Evolutionary conservation across 306 rosid species (phyloP), one percentile per base, ranked within the genome.

Genomic region (Argentina anserina): DNA sequence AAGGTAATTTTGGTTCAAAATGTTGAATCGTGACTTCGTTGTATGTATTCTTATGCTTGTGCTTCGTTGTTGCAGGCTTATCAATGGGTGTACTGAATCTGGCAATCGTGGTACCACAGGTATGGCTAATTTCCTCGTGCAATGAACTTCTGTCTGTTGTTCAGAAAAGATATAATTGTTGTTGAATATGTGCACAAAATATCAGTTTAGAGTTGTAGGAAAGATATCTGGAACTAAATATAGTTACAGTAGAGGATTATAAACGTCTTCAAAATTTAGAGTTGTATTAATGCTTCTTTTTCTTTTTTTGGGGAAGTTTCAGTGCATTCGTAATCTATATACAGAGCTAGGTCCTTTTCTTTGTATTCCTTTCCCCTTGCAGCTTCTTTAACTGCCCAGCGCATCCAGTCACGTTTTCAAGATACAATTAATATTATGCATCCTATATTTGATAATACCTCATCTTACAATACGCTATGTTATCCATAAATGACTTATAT

Each of bases 71-170:
- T 82, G 76, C 90, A 94, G 96, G 97, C 72, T 87, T 91, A 81
- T 94, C 99, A 59, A 87, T 86, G 96, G 99, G 96, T 81, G 89
- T 94, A 67, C 86, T 94, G 78, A 94, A 91, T 86, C 88, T 91
- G 76, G 96, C 97, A 77, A 84, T 89, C 67, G 97, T 91, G 61
- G 43, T 94, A 82, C 96, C 97, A 25, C 97, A 89, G 96, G 99
- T 94, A 88, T 59, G 78, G 66, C 58, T 73, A 46, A 49, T 55
- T 21, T 56, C 13, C 20, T 56, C 43, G 41, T 58, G 75, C 55
- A 71, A 71, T 58, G 56, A 36, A 41, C 3, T 42, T 28, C 28
- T 1, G 2, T 59, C 6, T 61, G 45, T 55, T 28, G n/a, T 29
- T 62, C 8, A 9, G 65, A 39, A 26, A 71, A 15, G 6, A 71